Evolutionary conservation across 1,284 basidiomycete genomes (phyloP).

Genomic region (Cystobasidium sp.): DNA sequence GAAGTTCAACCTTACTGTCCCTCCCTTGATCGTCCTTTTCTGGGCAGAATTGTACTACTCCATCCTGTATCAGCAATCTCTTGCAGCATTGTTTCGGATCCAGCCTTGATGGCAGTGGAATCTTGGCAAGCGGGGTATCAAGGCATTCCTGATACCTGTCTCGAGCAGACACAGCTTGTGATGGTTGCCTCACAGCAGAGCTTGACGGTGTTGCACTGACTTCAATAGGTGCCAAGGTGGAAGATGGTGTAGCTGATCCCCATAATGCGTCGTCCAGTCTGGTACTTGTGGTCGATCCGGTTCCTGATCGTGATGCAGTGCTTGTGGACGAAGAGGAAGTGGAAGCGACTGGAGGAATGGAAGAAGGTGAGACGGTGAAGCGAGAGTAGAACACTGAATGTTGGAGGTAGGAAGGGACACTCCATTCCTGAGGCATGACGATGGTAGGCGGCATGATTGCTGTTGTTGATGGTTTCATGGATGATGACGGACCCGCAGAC

Average conservation of each 20-base stretch:
- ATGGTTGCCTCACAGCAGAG: not conserved
- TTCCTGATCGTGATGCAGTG: not conserved
- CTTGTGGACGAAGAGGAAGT: slow-evolving; percentile 49
- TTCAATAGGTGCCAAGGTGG: not conserved
- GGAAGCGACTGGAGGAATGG: slow-evolving; percentile 41
- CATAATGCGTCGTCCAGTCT: not conserved
- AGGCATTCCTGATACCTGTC: slow-evolving; percentile 13
- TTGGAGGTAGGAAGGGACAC: slow-evolving; percentile 68
- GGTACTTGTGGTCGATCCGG: slow-evolving; percentile 7
- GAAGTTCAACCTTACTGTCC: slow-evolving; percentile 24
- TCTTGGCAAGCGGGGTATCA: slow-evolving; percentile 8
- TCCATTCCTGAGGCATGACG: slow-evolving; percentile 36
- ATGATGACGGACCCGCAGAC: not conserved
- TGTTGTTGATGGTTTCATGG: slow-evolving; percentile 5
- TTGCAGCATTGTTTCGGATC: slow-evolving; percentile 43
- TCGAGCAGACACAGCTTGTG: slow-evolving; percentile 16
- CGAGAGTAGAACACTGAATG: slow-evolving; percentile 71
- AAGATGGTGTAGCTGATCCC: slow-evolving; percentile 1
- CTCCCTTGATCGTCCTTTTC: slow-evolving; percentile 39
- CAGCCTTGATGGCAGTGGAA: slow-evolving; percentile 31
- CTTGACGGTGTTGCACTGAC: not conserved
- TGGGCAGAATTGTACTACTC: slow-evolving; percentile 32
- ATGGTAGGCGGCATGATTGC: slow-evolving; percentile 23
- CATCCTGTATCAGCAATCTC: slow-evolving; percentile 30
- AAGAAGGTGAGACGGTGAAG: slow-evolving; percentile 59